phyloP scores from a whole-genome alignment of 805 yeast species.

The Saturnispora hagleri region DNA sequence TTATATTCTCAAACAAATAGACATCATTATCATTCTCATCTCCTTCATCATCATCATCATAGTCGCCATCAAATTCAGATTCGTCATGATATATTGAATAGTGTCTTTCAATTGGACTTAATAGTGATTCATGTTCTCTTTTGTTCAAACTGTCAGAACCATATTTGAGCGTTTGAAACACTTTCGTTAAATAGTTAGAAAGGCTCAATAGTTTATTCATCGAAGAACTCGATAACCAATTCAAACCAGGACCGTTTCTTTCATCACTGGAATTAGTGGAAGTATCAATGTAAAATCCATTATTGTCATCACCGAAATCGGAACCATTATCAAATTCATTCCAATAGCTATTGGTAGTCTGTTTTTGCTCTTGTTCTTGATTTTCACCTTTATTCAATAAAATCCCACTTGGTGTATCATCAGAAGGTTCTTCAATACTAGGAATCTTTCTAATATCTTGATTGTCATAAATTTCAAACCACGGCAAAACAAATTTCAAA shows the following conservation, averaged over 20 bases:
- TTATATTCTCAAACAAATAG: conserved; percentile 9
- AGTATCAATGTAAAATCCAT: conserved; percentile 32
- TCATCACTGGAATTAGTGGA: background rate
- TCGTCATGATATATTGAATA: conserved; percentile 3
- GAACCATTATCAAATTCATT: conserved; percentile 59
- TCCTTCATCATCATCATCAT: conserved; percentile 7
- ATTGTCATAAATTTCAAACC: conserved; percentile 23
- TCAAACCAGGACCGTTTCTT: conserved; percentile 7
- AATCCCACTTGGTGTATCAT: conserved; percentile 18
- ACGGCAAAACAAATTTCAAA: conserved; percentile 24
- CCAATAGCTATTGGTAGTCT: conserved; percentile 39
- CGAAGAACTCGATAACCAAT: conserved; percentile 9
- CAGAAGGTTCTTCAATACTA: conserved; percentile 2
- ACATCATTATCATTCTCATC: conserved; percentile 11
- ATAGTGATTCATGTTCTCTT: conserved; percentile 1
- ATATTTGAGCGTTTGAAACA: background rate
- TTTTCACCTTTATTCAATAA: conserved; percentile 25
- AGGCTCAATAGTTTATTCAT: conserved; percentile 7
- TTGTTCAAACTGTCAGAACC: background rate
- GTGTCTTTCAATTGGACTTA: conserved; percentile 5
- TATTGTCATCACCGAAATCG: conserved; percentile 36
- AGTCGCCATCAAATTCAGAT: conserved; percentile 4
- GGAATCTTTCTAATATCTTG: conserved; percentile 38
- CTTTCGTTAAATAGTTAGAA: conserved; percentile 3
- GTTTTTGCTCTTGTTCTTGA: conserved; percentile 3